A percentile compares a stretch with the other conserved stretches of the same genome.
Evolutionary conservation across 768 basidiomycete genomes (phyloP).

Genomic region (Tricholoma sp.): DNA sequence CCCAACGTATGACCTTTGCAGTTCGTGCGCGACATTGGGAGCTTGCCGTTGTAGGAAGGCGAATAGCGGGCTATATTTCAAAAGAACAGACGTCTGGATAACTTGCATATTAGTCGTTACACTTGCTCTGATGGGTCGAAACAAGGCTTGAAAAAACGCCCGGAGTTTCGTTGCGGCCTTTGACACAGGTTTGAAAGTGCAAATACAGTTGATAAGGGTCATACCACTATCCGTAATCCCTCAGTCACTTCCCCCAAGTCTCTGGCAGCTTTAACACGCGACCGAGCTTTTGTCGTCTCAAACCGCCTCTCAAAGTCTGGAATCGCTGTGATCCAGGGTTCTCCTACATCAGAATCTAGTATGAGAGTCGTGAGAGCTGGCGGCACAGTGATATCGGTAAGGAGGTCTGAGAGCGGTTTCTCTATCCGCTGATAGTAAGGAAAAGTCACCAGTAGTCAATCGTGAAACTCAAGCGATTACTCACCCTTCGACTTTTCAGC

Average conservation of each 20-base stretch:
- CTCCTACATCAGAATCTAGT: slow-evolving; percentile 80
- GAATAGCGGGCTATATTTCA: slow-evolving; percentile 80
- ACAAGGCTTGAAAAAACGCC: slow-evolving; percentile 74
- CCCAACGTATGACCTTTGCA: slow-evolving; percentile 82
- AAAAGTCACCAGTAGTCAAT: background rate
- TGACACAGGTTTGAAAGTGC: background rate
- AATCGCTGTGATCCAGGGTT: slow-evolving; percentile 83
- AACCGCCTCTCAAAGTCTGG: slow-evolving; percentile 77
- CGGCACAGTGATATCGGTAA: slow-evolving; percentile 78
- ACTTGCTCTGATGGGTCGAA: slow-evolving; percentile 77
- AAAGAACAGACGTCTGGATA: slow-evolving; percentile 79
- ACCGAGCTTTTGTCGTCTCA: slow-evolving; percentile 61
- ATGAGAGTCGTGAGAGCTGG: slow-evolving; percentile 73
- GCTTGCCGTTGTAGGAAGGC: slow-evolving; percentile 84
- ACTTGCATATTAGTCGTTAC: slow-evolving; percentile 93
- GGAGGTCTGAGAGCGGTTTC: slow-evolving; percentile 75
- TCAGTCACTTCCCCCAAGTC: slow-evolving; percentile 82
- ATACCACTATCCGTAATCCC: slow-evolving; percentile 82
- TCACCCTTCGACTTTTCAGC: slow-evolving; percentile 78
- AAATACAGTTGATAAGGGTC: slow-evolving; percentile 20
- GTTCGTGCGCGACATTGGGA: slow-evolving; percentile 74
- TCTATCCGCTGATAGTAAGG: slow-evolving; percentile 70
- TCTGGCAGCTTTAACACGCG: slow-evolving; percentile 81
- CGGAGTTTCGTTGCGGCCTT: slow-evolving; percentile 90
- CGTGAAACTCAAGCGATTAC: slow-evolving; percentile 18